Percentiles rank a stretch among this genome's conserved stretches.
These are phyloP conservation scores for Mucor indicus DNA, from an alignment of 371 early-diverging fungal species.

Conservation along the genomic window DNA sequence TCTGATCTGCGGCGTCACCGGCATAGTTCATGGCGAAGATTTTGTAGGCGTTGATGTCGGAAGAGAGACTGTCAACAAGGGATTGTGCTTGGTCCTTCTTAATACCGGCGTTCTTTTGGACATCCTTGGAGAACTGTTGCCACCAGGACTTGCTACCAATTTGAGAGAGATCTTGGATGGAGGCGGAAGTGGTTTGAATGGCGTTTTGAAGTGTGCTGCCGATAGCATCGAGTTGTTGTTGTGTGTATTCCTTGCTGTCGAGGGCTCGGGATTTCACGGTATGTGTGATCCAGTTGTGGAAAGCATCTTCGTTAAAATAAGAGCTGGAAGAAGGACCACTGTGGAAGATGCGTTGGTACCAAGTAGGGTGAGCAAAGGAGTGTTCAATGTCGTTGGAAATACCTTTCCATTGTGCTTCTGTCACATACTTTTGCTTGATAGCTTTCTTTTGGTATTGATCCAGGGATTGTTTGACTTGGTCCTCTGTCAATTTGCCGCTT, in stretches of 20 bases:
- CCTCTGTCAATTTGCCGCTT: constrained; percentile 33
- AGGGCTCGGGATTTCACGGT: constrained; percentile 23
- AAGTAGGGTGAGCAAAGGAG: constrained; percentile 26
- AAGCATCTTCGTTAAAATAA: constrained; percentile 24
- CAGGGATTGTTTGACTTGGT: constrained; percentile 25
- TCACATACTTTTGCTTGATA: constrained; percentile 26
- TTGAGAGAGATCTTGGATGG: constrained; percentile 27
- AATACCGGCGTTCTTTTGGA: constrained; percentile 30
- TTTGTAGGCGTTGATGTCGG: constrained; percentile 43
- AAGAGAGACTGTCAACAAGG: constrained; percentile 18
- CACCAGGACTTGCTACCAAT: constrained; percentile 34
- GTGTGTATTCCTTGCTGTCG: constrained; percentile 25
- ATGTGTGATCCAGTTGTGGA: constrained; percentile 29
- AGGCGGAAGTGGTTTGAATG: constrained; percentile 10
- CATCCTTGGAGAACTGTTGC: constrained; percentile 21
- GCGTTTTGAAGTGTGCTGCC: constrained; percentile 22
- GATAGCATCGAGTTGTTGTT: constrained; percentile 24
- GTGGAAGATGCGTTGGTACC: constrained; percentile 30
- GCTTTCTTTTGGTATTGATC: constrained; percentile 24
- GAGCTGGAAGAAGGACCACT: constrained; percentile 7
- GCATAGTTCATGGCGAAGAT: constrained; percentile 46
- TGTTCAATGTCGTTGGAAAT: constrained; percentile 25
- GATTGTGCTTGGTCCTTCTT: constrained; percentile 26
- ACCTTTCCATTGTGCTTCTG: constrained; percentile 35
- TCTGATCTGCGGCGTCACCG: constrained; percentile 21